Evolutionary conservation across 1,284 basidiomycete genomes (phyloP).

Genomic region (Phenoliferia sp.): DNA sequence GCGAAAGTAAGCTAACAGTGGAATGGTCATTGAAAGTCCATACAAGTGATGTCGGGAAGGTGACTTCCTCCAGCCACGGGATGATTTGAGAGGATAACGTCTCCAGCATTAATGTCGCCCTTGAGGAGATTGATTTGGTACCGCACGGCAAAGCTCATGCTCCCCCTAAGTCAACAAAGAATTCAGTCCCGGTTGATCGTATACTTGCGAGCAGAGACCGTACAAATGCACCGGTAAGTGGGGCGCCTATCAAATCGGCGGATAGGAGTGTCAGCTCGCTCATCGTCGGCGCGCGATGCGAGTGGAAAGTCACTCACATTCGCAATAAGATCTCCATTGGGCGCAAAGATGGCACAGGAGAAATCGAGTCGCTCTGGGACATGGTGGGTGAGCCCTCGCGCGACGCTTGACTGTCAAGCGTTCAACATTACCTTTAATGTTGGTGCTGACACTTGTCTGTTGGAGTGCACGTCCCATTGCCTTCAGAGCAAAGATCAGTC

Average conservation of each 20-base stretch:
- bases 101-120: conserved; percentile 37
- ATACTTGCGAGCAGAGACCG: neutral
- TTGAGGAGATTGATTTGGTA: conserved; percentile 54
- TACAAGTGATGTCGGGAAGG: conserved; percentile 47
- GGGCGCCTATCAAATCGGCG: too few species aligned
- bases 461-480: conserved; percentile 82
- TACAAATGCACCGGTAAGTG: conserved; percentile 30
- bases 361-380: conserved; percentile 39
- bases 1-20: conserved; percentile 48
- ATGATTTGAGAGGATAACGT: conserved; percentile 50
- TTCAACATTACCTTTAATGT: conserved; percentile 52
- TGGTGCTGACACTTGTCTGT: conserved; percentile 84
- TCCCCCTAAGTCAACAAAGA: conserved; percentile 25
- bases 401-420: too few species aligned
- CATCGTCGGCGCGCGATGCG: too few species aligned
- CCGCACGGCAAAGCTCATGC: conserved; percentile 46
- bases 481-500: conserved; percentile 7
- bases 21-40: conserved; percentile 27
- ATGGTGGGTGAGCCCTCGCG: too few species aligned
- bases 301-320: too few species aligned
- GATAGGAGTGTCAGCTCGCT: too few species aligned
- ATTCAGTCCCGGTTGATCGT: neutral
- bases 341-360: conserved; percentile 76
- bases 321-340: conserved; percentile 83
- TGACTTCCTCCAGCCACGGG: conserved; percentile 50